A percentile compares a stretch with the other conserved stretches of the same genome.
These are phyloP conservation scores for Acacia pycnantha DNA, from an alignment of 331 rosid species.

Conservation along the genomic window DNA sequence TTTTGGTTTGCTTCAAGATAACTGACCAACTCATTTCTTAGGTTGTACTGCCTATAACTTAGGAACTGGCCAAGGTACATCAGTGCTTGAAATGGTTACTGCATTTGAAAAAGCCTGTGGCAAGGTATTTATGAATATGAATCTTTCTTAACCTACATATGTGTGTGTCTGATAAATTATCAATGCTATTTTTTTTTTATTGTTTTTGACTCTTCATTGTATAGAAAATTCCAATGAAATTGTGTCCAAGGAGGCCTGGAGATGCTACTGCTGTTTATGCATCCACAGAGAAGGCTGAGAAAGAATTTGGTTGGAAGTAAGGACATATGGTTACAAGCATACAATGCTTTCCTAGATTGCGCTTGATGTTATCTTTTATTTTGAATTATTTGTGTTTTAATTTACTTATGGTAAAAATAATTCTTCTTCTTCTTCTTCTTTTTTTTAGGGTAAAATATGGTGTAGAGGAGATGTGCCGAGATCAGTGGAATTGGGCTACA, in stretches of 20 bases:
- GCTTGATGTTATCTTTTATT: background rate
- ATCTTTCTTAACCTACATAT: background rate
- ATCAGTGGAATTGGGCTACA: constrained; percentile 97
- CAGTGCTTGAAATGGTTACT: constrained; percentile 90
- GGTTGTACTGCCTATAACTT: constrained; percentile 89
- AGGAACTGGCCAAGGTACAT: constrained; percentile 89
- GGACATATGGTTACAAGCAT: constrained; percentile 25
- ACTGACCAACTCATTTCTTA: constrained; percentile 33
- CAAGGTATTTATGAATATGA: constrained; percentile 48
- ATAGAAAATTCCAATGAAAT: constrained; percentile 77
- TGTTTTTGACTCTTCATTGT: constrained; percentile 11
- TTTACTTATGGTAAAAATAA: background rate
- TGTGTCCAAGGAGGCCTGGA: constrained; percentile 81
- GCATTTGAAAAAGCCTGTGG: constrained; percentile 89
- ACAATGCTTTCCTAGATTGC: background rate
- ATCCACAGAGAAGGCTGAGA: constrained; percentile 76
- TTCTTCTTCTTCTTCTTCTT: background rate
- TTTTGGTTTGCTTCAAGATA: constrained; percentile 16
- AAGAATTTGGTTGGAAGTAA: constrained; percentile 90
- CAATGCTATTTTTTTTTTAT: background rate
- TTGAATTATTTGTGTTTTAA: background rate
- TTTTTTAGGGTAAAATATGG: constrained; percentile 88
- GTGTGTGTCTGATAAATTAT: background rate
- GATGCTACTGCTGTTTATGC: constrained; percentile 95
- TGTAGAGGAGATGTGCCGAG: constrained; percentile 89